A percentile compares a stretch with the other conserved stretches of the same genome.
These are phyloP conservation scores for Leccinum pachyderme DNA, from an alignment of 1,284 basidiomycete genomes.

Conservation along the genomic window DNA sequence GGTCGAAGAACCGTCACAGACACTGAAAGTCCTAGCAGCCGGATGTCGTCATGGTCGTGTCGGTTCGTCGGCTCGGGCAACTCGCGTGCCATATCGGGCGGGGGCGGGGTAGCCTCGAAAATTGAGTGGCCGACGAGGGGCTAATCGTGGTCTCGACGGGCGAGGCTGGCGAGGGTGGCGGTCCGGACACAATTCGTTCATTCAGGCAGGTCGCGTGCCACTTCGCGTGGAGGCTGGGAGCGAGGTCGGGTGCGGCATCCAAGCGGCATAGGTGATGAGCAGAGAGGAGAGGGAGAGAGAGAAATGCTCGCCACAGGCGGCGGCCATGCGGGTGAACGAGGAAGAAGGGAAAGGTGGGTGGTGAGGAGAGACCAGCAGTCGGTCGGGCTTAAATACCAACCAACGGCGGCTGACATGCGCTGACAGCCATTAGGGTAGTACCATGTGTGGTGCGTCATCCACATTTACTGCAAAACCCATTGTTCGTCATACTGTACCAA, in stretches of 20 bases:
- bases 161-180: neutral
- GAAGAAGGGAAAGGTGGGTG: neutral
- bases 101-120: neutral
- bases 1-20: neutral
- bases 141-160: neutral
- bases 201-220: constrained; percentile 12
- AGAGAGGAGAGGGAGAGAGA: neutral
- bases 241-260: constrained; percentile 6
- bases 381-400: constrained; percentile 18
- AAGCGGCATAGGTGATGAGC: neutral
- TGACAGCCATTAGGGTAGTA: neutral
- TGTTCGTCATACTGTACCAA: constrained; percentile 1
- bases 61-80: neutral
- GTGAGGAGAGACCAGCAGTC: neutral
- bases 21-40: neutral
- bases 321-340: neutral
- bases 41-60: neutral
- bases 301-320: neutral
- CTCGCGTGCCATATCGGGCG: constrained; percentile 8
- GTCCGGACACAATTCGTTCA: neutral
- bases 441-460: constrained; percentile 2
- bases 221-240: neutral
- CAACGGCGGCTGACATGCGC: constrained; percentile 15
- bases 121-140: neutral
- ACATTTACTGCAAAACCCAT: constrained; percentile 1